Evolutionary conservation across 2,329 filamentous ascomycete species (phyloP), one percentile per base, ranked within the genome.

Genomic region (Tolypocladium capitatum): DNA sequence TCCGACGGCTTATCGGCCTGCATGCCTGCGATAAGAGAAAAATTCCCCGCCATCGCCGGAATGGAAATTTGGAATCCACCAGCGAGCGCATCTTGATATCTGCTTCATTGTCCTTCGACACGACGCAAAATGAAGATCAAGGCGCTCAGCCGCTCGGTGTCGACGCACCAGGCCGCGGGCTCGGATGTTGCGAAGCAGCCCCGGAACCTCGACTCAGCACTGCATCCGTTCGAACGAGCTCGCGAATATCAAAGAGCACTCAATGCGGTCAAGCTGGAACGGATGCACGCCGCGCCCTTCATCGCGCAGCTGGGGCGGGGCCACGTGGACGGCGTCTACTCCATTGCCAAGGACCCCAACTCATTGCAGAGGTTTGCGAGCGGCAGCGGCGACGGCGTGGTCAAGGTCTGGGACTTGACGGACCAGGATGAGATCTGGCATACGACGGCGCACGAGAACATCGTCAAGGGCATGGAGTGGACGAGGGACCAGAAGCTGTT

Each of bases 391-490:
- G 92, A 98, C 65, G 91, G 92, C 54, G 81, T 96, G 10, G 79
- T 98, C 49, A 98, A 98, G 68, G 84, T 92, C 32, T 94, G 89
- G 89, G 84, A 94, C 47, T 52, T 92, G 57, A 75, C 81, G 10
- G 83, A 74, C 52, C 73, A 79, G 48, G 80, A 84, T 28, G 84
- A 92, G 61, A 74, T 83, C 43, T 91, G 86, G 83, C 76, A 86
- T 57, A 76, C 78, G 3, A 80, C 84, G 53, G 91, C 89, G 24
- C 94, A 98, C 63, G 86, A 95, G 57, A 94, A 94, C 56, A 83
- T 96, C 41, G 87, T 97, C 56, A 95, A 94, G 71, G 86, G 85
- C 14, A 74, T 96, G 62, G 84, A 83, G 56, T 98, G 91, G 85
- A 95, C 89, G 3, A 76, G 80, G 41, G 87, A 94, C 57, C 78